Evolutionary conservation across 2,329 filamentous ascomycete genomes (phyloP), one percentile per base, ranked within the genome.

Genomic region (Diaporthe citrichinensis): DNA sequence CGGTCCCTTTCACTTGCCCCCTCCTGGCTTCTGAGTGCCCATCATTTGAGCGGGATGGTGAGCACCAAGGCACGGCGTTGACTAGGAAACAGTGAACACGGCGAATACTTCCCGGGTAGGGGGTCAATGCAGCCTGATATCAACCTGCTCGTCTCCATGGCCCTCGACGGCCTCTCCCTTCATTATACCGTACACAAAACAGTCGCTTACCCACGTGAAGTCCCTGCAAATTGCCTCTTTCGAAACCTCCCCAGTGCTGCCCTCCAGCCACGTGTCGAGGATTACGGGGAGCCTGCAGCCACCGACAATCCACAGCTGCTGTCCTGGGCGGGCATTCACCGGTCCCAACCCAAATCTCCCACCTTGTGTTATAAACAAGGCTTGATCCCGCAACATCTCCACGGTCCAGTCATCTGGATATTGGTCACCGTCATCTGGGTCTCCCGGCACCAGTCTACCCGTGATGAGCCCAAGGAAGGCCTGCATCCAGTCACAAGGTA

Each of bases 241-340:
- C 14, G 3, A 12, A 9, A 25, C 2, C n/a, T 41, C 15, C 2
- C 14, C 36, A 20, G 14, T 17, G 36, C 2, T 9, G 58, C 14
- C 23, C 6, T 15, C 3, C 6, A n/a, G 7, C 36, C 34, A 41
- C n/a, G 2, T 59, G 2, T 61, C 36, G 5, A 61, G 58, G 14
- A 61, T 61, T 23, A 41, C 36, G n/a, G 58, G 58, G 36, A 61
- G 14, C 2, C 36, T 61, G 36, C 58, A 41, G 12, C 36, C 36
- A 23, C 58, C 36, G 14, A 61, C 36, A 4, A 61, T 28, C 58
- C 58, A 61, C 58, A 61, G 58, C 36, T 61, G 58, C 58, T 61
- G 58, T 61, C 58, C 58, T 5, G 36, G 23, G 20, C 14, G 58
- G 36, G 58, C n/a, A 28, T 20, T 17, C 1, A 20, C 6, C 23